Conservation (phyloP, 371 early-diverging fungal species). For the Mucor circinelloides region DNA sequence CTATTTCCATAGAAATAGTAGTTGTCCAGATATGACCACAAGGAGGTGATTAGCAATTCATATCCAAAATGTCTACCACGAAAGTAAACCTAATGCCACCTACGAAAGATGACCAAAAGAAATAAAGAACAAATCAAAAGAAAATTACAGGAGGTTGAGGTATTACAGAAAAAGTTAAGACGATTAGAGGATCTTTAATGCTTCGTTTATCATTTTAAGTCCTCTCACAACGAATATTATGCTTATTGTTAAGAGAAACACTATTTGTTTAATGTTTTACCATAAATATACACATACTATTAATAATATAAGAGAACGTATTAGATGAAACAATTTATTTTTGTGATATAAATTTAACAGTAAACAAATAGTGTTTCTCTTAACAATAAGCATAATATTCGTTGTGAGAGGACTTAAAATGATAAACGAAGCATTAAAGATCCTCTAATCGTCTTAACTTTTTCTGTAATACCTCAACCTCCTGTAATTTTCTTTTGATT, state of each 20-base stretch:
- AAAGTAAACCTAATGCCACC: slow-evolving; percentile 15
- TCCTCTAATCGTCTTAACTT: slow-evolving; percentile 21
- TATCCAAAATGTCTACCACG: slow-evolving; percentile 6
- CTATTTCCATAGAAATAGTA: neutral
- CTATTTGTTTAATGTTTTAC: slow-evolving; percentile 14
- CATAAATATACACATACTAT: slow-evolving; percentile 21
- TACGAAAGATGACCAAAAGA: slow-evolving; percentile 18
- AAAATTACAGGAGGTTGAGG: slow-evolving; percentile 19
- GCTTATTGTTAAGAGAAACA: slow-evolving; percentile 17
- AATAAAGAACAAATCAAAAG: slow-evolving; percentile 15
- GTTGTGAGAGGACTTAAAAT: slow-evolving; percentile 20
- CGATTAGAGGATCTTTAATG: slow-evolving; percentile 20
- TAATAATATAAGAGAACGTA: slow-evolving; percentile 20
- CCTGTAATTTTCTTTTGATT: slow-evolving; percentile 20
- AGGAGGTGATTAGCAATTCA: neutral
- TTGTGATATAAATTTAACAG: slow-evolving; percentile 16
- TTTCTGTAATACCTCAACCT: slow-evolving; percentile 15
- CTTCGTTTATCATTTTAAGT: slow-evolving; percentile 21
- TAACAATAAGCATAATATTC: slow-evolving; percentile 19
- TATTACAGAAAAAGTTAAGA: slow-evolving; percentile 19
- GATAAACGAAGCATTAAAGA: slow-evolving; percentile 21
- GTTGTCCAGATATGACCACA: neutral
- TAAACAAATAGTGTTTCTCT: slow-evolving; percentile 16
- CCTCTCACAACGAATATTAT: slow-evolving; percentile 20
- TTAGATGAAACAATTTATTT: slow-evolving; percentile 17